Conservation (phyloP, 257 asterid species). For the Lycium ferocissimum region DNA sequence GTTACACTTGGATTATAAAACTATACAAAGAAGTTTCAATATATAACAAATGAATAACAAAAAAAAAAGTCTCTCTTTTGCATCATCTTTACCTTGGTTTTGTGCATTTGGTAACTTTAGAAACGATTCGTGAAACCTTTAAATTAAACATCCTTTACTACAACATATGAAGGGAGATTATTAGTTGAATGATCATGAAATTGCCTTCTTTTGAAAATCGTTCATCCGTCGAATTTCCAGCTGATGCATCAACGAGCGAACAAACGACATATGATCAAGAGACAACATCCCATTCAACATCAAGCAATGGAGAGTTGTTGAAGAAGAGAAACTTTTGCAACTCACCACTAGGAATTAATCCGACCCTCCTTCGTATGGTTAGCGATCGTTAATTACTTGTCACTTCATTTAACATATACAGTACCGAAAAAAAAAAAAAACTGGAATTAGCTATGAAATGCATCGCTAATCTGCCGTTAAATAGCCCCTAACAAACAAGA, state of each 20-base stretch:
- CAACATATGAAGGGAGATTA: not conserved
- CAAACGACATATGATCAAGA: conserved; percentile 46
- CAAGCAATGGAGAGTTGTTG: conserved; percentile 18
- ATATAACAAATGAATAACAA: conserved; percentile 37
- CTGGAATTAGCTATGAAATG: too few species aligned
- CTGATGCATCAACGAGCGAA: conserved; percentile 42
- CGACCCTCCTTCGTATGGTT: conserved; percentile 24
- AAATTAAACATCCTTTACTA: not conserved
- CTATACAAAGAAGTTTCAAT: not conserved
- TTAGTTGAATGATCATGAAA: conserved; percentile 20
- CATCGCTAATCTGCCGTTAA: too few species aligned
- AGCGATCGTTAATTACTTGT: not conserved
- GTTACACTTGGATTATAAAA: conserved; percentile 28
- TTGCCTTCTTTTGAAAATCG: not conserved
- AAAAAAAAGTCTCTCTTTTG: conserved; percentile 22
- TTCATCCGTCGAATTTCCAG: conserved; percentile 34
- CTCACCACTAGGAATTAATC: not conserved
- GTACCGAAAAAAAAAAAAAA: too few species aligned
- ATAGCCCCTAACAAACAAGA: too few species aligned
- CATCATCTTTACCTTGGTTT: not conserved
- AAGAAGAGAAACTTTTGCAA: not conserved
- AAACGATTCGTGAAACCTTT: not conserved
- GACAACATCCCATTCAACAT: conserved; percentile 25
- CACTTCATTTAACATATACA: not conserved
- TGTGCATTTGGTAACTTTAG: not conserved